A percentile compares a stretch with the other conserved stretches of the same genome.
Conservation (phyloP, 257 asterid genomes). For the Fraxinus pennsylvanica region DNA sequence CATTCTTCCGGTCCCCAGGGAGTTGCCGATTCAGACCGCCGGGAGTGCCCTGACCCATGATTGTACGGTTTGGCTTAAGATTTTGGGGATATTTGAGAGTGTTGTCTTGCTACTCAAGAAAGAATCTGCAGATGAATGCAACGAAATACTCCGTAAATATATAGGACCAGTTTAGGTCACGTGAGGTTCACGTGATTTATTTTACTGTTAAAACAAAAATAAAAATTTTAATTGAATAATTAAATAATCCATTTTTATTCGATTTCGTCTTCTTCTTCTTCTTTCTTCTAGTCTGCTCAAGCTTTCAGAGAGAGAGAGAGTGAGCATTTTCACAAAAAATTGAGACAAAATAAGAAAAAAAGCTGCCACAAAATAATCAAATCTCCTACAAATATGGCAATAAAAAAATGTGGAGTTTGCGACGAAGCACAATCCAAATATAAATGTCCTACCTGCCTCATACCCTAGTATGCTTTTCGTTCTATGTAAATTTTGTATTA, state of each 20-base stretch:
- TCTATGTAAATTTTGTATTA: conserved; percentile 1
- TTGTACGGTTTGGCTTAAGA: conserved; percentile 20
- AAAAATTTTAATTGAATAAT: too few species aligned
- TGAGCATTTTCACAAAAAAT: too few species aligned
- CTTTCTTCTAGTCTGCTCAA: too few species aligned
- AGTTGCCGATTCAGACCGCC: conserved; percentile 78
- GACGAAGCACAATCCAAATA: conserved; percentile 65
- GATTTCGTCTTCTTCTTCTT: too few species aligned
- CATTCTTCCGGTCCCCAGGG: conserved; percentile 79
- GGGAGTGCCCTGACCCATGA: conserved; percentile 91
- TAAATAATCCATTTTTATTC: too few species aligned
- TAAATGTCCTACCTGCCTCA: conserved; percentile 83
- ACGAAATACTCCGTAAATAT: too few species aligned
- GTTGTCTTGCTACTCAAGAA: conserved; percentile 39
- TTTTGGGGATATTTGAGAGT: conserved; percentile 22
- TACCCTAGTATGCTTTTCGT: conserved; percentile 52
- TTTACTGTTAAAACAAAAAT: too few species aligned
- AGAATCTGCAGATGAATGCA: neutral
- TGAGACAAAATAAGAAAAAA: too few species aligned
- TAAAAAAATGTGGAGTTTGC: conserved; percentile 67
- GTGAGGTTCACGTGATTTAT: too few species aligned
- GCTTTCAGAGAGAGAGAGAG: too few species aligned
- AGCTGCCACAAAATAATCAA: neutral
- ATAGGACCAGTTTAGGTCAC: too few species aligned
- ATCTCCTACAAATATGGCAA: conserved; percentile 39